Percentiles rank a stretch among this genome's conserved stretches.
Evolutionary conservation across 2,329 filamentous ascomycete species (phyloP).

Genomic region (Fusarium staphyleae): DNA sequence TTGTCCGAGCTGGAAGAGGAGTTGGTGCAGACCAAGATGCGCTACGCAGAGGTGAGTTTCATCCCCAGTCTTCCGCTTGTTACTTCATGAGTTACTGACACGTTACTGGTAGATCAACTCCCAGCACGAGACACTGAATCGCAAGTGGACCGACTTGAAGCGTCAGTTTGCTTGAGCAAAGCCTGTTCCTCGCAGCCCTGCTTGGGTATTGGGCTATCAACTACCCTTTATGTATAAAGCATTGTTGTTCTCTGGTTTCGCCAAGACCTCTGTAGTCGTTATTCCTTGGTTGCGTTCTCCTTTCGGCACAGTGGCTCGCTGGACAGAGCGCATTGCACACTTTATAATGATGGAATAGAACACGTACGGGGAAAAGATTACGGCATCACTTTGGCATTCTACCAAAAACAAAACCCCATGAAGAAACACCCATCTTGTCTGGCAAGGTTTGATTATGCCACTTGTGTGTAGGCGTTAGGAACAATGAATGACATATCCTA

Average conservation of each 20-base stretch:
- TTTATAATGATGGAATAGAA: slow-evolving; percentile 34
- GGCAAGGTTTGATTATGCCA: slow-evolving; percentile 9
- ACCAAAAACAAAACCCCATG: slow-evolving; percentile 23
- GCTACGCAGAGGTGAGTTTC: slow-evolving; percentile 86
- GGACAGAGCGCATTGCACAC: slow-evolving; percentile 23
- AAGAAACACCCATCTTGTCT: slow-evolving; percentile 13
- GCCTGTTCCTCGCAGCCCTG: slow-evolving; percentile 3
- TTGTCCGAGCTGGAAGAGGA: slow-evolving; percentile 91
- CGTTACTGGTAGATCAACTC: slow-evolving; percentile 66
- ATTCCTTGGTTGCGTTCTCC: slow-evolving; percentile 10
- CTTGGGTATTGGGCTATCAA: slow-evolving; percentile 18
- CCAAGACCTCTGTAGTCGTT: slow-evolving; percentile 7
- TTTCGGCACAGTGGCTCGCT: slow-evolving; percentile 17
- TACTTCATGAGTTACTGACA: slow-evolving; percentile 22
- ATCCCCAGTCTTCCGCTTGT: background rate
- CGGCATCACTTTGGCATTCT: slow-evolving; percentile 29
- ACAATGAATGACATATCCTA: slow-evolving; percentile 1
- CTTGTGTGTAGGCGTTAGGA: slow-evolving; percentile 15
- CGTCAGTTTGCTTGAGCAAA: slow-evolving; percentile 58
- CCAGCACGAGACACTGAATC: slow-evolving; percentile 73
- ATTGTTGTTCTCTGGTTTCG: slow-evolving; percentile 26
- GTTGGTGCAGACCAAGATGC: slow-evolving; percentile 92
- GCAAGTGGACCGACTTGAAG: slow-evolving; percentile 80
- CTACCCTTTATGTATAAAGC: slow-evolving; percentile 40
- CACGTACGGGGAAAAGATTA: slow-evolving; percentile 12